A percentile compares a stretch with the other conserved stretches of the same genome.
Conservation (phyloP, 192 early-diverging fungal species). For the Coemansia sp. region DNA sequence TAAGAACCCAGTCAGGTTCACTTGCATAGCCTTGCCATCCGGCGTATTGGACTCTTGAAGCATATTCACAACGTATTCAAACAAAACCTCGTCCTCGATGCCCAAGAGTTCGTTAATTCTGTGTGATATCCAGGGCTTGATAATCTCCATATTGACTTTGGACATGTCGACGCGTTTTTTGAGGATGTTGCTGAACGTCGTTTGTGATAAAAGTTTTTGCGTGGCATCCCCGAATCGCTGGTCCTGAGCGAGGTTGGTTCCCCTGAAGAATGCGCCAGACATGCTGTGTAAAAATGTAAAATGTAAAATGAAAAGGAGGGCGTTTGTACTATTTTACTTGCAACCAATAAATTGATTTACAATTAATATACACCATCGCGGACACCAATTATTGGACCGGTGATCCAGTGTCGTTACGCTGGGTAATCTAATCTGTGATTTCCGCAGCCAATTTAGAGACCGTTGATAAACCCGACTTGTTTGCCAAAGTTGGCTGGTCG, state of each 20-base stretch:
- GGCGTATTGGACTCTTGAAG: constrained; percentile 72
- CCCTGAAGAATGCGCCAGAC: constrained; percentile 39
- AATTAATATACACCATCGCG: neutral
- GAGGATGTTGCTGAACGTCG: constrained; percentile 21
- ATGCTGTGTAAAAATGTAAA: neutral
- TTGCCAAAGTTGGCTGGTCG: neutral
- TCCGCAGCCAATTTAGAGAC: neutral
- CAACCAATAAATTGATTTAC: neutral
- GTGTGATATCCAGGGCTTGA: constrained; percentile 86
- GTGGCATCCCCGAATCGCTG: constrained; percentile 45
- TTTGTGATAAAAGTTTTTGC: constrained; percentile 26
- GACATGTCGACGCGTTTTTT: constrained; percentile 62
- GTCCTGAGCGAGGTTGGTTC: constrained; percentile 49
- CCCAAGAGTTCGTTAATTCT: constrained; percentile 75
- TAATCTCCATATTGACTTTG: constrained; percentile 85
- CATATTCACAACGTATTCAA: constrained; percentile 82
- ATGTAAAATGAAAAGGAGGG: neutral
- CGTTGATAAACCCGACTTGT: neutral
- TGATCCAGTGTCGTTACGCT: neutral
- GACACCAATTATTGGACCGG: neutral
- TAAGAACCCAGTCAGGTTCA: constrained; percentile 93
- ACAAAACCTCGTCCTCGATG: constrained; percentile 92
- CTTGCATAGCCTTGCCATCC: constrained; percentile 91
- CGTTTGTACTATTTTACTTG: neutral
- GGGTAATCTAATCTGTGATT: too few species aligned